These are phyloP conservation scores for Fraxinus floribunda DNA, from an alignment of 305 asterid genomes.

Conservation along the genomic window DNA sequence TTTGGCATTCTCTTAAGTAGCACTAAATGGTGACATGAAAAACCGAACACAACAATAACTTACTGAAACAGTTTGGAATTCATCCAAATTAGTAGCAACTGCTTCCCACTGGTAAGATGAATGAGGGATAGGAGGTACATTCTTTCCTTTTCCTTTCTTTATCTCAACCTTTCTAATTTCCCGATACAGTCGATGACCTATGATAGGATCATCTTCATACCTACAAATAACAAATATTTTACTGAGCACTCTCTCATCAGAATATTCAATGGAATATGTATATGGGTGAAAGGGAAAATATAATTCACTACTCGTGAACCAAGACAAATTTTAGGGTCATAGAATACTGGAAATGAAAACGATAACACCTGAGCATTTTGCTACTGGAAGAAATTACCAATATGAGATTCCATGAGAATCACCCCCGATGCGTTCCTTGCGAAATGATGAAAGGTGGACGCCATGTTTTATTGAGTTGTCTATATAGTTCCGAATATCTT, in stretches of 20 bases:
- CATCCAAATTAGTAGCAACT: conserved; percentile 88
- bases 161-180: conserved; percentile 87
- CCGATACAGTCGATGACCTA: conserved; percentile 91
- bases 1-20: background rate
- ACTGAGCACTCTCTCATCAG: background rate
- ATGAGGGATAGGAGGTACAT: conserved; percentile 64
- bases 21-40: background rate
- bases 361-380: conserved; percentile 8
- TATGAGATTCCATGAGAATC: conserved; percentile 79
- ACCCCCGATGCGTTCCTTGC: conserved; percentile 91
- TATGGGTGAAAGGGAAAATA: conserved; percentile 12
- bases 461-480: conserved; percentile 84
- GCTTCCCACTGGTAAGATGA: conserved; percentile 97
- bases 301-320: conserved; percentile 3
- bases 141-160: conserved; percentile 86
- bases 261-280: background rate
- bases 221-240: conserved; percentile 36
- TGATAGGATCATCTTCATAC: conserved; percentile 86
- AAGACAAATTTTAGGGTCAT: background rate
- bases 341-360: conserved; percentile 1
- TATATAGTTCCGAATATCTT: conserved; percentile 81
- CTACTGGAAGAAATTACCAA: conserved; percentile 53
- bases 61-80: conserved; percentile 82
- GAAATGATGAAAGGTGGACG: conserved; percentile 62
- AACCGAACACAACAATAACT: conserved; percentile 37